Evolutionary conservation across 2,329 filamentous ascomycete species (phyloP).

Genomic region (Fusarium musae): DNA sequence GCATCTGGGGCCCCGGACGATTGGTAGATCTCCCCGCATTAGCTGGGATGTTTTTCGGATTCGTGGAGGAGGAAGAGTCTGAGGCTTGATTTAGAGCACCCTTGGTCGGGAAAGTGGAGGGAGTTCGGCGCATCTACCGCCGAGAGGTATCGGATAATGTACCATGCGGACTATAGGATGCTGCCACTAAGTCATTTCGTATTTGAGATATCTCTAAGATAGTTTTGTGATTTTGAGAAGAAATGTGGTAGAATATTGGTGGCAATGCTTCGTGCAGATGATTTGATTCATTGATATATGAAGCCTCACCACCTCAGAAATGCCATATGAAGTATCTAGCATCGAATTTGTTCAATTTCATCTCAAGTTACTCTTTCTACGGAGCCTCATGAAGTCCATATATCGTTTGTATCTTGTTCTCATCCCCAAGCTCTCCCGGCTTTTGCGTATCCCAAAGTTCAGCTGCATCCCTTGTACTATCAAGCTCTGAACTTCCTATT

Average conservation of each 20-base stretch:
- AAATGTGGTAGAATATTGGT: too few species aligned
- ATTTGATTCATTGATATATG: too few species aligned
- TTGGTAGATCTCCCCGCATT: too few species aligned
- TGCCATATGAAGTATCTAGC: accelerated
- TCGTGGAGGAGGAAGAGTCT: too few species aligned
- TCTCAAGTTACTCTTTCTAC: neutral
- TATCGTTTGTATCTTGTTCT: conserved; percentile 4
- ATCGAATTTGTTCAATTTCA: accelerated
- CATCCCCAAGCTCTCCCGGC: neutral
- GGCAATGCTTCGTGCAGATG: too few species aligned
- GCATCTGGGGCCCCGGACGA: too few species aligned
- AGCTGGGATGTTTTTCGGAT: too few species aligned
- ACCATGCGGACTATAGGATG: too few species aligned
- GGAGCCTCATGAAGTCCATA: conserved; percentile 10
- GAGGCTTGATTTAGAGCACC: neutral
- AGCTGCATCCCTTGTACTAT: neutral
- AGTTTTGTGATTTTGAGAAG: too few species aligned
- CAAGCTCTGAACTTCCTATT: neutral
- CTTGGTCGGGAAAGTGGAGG: neutral
- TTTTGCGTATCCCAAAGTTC: conserved; percentile 18
- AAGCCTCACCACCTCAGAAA: neutral
- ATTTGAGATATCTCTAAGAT: too few species aligned
- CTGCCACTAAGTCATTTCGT: too few species aligned
- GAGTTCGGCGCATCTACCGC: neutral
- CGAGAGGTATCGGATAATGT: neutral